These are phyloP conservation scores for Primulina tabacum DNA, from an alignment of 257 asterid species.

Conservation along the genomic window DNA sequence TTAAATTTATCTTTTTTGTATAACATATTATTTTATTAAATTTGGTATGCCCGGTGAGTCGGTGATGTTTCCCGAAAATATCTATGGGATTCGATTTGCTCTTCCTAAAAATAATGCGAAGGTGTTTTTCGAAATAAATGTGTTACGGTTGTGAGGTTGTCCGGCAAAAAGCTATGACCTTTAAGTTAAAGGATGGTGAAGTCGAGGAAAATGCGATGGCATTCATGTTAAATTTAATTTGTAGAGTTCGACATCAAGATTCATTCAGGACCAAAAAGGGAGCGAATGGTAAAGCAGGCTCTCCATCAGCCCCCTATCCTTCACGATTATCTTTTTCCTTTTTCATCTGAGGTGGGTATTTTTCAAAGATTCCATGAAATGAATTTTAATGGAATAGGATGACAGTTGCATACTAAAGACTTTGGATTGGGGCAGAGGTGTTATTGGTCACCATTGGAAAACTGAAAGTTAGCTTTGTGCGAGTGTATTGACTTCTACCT, in stretches of 20 bases:
- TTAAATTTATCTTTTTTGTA: neutral
- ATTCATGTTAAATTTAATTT: too few relatives aligned
- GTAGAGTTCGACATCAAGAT: neutral
- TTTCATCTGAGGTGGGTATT: neutral
- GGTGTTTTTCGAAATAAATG: neutral
- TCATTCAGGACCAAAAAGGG: neutral
- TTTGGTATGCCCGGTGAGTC: neutral
- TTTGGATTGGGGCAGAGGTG: neutral
- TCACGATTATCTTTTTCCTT: too few relatives aligned
- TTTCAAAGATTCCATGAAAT: neutral
- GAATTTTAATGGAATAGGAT: too few relatives aligned
- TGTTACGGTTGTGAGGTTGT: neutral
- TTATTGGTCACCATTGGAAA: neutral
- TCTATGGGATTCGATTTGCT: neutral
- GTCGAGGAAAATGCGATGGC: neutral
- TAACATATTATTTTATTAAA: too few relatives aligned
- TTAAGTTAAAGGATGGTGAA: neutral
- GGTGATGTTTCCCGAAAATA: neutral
- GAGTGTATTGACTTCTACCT: neutral
- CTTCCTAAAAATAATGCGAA: neutral
- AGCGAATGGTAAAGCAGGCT: neutral
- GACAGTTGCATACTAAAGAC: too few relatives aligned
- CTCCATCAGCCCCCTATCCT: neutral
- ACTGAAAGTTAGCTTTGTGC: neutral
- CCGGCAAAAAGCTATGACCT: neutral